Base-by-base conservation (phyloP, 139 green algal species). In the Chlamydomonas eustigma region DNA sequence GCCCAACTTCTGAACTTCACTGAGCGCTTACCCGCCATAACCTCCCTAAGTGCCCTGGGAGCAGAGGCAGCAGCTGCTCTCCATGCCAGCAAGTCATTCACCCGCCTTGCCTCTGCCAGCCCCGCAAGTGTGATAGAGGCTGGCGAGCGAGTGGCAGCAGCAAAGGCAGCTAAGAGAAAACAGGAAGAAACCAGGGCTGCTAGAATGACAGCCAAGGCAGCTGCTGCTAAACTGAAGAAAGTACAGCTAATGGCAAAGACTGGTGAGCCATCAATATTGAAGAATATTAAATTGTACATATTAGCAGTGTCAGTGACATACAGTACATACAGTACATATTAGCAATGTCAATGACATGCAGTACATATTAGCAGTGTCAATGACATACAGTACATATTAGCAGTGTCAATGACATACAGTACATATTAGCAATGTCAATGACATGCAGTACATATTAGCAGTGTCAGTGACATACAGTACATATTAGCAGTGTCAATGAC, bases 1-100 rank as follows among this genome's bases (percentile, higher is more conserved):
- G 39, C 71, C 22, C 22, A 74, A 3, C 39, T 76, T 12, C 71
- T 76, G 6, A 76, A 76, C 71, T 44, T 76, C n/a, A 76, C 71
- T 3, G 71, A 37, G 8, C 51, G 73, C 73, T 1, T 36, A 18
- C 22, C 35, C 2, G 30, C 67, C n/a, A 8, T 51, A 63, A n/a
- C 38, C 3, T 8, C 28, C 25, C 4, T 52, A 37, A 34, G 3
- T 2, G 67, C 28, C 4, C 33, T 51, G 34, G 37, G 34, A 25
- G 67, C 52, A 25, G 12, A 52, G 34, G 33, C 30, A 33, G 67
- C 67, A 28, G 33, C 67, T 63, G 28, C 33, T 8, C 25, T 28
- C 25, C 58, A 28, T 28, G 58, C 58, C 58, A 22, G 28, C 25
- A 5, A 6, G 25, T 70, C 58, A 28, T 70, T 70, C 58, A 28